Evolutionary conservation across 495 filamentous ascomycete species (phyloP).

Genomic region (Lophiostoma macrostomum): DNA sequence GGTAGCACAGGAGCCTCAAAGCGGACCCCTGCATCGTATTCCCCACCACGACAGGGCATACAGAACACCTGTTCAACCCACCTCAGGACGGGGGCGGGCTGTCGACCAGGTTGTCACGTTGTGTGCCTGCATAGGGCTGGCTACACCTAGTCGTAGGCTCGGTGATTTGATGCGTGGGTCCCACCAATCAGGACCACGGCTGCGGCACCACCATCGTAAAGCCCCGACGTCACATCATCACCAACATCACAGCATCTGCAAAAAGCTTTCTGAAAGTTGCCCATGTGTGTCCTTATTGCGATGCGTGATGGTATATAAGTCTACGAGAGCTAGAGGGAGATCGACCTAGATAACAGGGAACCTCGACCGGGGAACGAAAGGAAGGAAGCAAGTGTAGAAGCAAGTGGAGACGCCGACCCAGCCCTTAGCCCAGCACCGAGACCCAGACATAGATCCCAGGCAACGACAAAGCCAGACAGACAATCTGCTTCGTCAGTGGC

Average conservation of each 20-base stretch:
- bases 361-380: conserved; percentile 6
- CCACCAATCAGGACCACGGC: background rate
- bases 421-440: no score
- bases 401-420: background rate
- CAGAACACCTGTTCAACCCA: no score
- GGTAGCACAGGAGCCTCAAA: no score
- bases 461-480: background rate
- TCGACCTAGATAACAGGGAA: background rate
- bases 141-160: background rate
- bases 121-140: conserved; percentile 7
- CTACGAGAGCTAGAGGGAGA: background rate
- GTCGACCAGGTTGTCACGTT: no score
- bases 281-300: no score
- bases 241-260: background rate
- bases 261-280: background rate
- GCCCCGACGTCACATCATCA: background rate
- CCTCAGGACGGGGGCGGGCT: no score
- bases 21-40: no score
- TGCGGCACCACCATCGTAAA: background rate
- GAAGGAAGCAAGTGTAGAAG: background rate
- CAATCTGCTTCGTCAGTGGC: no score
- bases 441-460: background rate
- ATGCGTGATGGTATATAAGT: no score
- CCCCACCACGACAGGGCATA: no score
- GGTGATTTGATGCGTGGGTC: background rate